Base-by-base conservation (phyloP, 495 filamentous ascomycete genomes). In the Niebla homalea region DNA sequence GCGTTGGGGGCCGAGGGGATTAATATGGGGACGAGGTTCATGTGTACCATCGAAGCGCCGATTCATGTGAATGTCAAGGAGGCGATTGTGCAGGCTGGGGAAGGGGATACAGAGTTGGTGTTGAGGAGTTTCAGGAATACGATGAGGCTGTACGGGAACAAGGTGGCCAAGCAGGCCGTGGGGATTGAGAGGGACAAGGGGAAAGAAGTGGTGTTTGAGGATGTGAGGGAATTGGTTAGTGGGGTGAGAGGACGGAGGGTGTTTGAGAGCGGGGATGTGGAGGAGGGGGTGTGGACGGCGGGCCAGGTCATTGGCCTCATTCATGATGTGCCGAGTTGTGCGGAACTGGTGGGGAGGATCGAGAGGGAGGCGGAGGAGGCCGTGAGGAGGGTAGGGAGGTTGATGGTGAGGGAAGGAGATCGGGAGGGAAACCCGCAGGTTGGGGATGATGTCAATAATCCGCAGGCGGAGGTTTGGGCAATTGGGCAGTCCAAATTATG, bases 111-210 rank as follows among this genome's bases (percentile, higher is more conserved):
- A 0, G 79, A 87, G 59, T 67, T 98, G 43, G 79, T 98, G 26
- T 71, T 98, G 57, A 70, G 92, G 43, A 75, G 90, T 56, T 98
- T 92, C 90, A 84, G 76, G 67, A 98, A 98, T 67, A 98, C 92
- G 15, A 81, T 79, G 16, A 73, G 92, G 22, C 67, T 98, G 57
- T 98, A 84, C 66, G 78, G 76, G 60, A 98, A 98, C 63, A 88
- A 93, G 70, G 81, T 94, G 23, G 78, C 89, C 0, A 71, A 79
- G 58, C 77, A 89, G 59, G 87, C 87, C 5, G 67, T 85, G 53
- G 83, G 85, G 73, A 72, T 93, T 48, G 92, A 98, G 72, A 69
- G 70, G 54, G 84, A 89, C 75, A 32, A 32, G 29, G 92, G 86
- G 68, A 78, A 68, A 55, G 85, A 81, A 8, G 92, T 89, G 29